A percentile compares a stretch with the other conserved stretches of the same genome.
These are phyloP conservation scores for Cytospora paraplurivora DNA, from an alignment of 2,329 filamentous ascomycete species.

Conservation along the genomic window DNA sequence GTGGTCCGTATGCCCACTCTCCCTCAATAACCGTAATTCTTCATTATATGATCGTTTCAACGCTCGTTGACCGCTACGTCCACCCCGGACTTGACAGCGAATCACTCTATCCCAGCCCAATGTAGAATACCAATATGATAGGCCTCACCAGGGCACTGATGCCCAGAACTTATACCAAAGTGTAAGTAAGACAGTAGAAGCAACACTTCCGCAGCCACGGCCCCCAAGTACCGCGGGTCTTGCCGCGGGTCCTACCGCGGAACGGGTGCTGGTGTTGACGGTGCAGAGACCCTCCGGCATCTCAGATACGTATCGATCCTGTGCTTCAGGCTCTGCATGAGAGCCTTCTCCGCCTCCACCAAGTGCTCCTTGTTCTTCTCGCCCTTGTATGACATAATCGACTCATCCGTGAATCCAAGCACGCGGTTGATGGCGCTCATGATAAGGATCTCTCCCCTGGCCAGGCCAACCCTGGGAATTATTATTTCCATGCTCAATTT, in stretches of 20 bases:
- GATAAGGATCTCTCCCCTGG: conserved; percentile 49
- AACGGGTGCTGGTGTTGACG: conserved; percentile 2
- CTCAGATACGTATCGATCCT: conserved; percentile 12
- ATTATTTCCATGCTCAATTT: conserved; percentile 48
- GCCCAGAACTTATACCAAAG: not conserved
- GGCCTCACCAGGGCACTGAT: not conserved
- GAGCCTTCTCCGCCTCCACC: conserved; percentile 37
- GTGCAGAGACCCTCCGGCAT: not conserved
- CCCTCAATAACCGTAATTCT: not conserved
- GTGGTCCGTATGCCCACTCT: not conserved
- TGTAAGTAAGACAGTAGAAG: not conserved
- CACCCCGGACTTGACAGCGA: not conserved
- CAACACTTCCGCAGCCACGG: not conserved
- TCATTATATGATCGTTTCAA: not conserved
- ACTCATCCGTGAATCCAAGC: conserved; percentile 49
- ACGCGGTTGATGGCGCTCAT: conserved; percentile 55
- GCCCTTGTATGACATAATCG: conserved; percentile 36
- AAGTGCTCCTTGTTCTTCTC: conserved; percentile 36
- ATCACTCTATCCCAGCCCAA: not conserved
- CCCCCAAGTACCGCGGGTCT: not conserved
- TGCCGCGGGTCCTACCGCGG: conserved; percentile 4
- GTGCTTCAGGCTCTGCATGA: conserved; percentile 31
- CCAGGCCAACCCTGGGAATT: conserved; percentile 43
- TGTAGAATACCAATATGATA: not conserved
- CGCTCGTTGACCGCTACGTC: not conserved